Percentiles rank a stretch among this genome's conserved stretches.
Conservation (phyloP, 257 asterid genomes). For the Mentha longifolia region DNA sequence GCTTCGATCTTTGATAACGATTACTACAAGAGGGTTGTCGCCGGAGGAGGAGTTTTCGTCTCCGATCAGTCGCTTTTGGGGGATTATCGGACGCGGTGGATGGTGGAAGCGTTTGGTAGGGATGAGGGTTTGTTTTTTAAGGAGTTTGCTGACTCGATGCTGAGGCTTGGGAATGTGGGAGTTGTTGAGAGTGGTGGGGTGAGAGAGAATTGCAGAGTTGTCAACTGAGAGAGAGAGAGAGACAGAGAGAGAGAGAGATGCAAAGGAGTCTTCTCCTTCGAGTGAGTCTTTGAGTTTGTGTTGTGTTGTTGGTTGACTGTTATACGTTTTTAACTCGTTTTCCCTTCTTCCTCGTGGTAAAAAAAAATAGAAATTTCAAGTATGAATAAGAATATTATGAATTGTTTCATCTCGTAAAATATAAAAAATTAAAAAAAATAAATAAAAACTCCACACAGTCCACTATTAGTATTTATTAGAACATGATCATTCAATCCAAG, state of each 20-base stretch:
- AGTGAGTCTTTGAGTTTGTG: no score
- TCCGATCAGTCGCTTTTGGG: conserved; percentile 64
- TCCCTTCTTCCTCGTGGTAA: no score
- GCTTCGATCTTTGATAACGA: conserved; percentile 62
- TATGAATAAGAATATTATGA: no score
- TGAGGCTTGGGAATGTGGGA: conserved; percentile 68
- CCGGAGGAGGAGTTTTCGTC: conserved; percentile 60
- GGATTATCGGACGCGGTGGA: conserved; percentile 59
- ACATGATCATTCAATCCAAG: no score
- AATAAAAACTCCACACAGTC: no score
- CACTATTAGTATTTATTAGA: no score
- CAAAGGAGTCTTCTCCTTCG: not conserved
- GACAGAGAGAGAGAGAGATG: not conserved
- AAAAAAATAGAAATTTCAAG: no score
- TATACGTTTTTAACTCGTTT: no score
- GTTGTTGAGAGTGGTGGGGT: conserved; percentile 61
- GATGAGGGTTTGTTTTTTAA: conserved; percentile 53
- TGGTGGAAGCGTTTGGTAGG: conserved; percentile 61
- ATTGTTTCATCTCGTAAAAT: no score
- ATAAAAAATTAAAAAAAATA: no score
- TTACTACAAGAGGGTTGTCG: conserved; percentile 50
- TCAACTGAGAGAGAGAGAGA: no score
- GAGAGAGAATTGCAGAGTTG: conserved; percentile 62
- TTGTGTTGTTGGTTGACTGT: no score
- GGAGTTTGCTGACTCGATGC: conserved; percentile 66